A percentile compares a stretch with the other conserved stretches of the same genome.
Evolutionary conservation across 2,329 filamentous ascomycete species (phyloP).

Genomic region (Tolypocladium nubicola): DNA sequence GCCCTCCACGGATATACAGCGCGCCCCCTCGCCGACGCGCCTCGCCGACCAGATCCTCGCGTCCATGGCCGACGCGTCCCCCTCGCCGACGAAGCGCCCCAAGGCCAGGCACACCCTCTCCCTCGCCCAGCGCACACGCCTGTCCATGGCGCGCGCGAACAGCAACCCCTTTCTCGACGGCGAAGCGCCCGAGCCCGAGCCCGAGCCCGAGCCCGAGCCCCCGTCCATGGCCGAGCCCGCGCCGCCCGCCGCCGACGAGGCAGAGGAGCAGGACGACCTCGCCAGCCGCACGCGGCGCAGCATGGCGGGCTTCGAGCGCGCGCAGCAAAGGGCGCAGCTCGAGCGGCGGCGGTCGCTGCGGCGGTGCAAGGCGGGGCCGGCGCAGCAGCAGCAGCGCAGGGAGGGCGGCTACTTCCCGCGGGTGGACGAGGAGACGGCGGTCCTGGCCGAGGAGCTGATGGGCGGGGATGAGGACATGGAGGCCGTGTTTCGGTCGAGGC

Average conservation of each 20-base stretch:
- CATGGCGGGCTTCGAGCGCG: constrained; percentile 52
- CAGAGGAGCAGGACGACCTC: constrained; percentile 36
- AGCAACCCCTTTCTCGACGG: constrained; percentile 26
- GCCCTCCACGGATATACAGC: not conserved
- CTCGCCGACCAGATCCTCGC: constrained; percentile 46
- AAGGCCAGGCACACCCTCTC: constrained; percentile 47
- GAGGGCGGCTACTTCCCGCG: constrained; percentile 37
- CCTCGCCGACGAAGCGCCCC: constrained; percentile 41
- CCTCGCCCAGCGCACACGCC: constrained; percentile 67
- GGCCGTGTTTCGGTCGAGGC: constrained; percentile 75
- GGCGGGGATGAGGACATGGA: constrained; percentile 59
- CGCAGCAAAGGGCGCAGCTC: constrained; percentile 48
- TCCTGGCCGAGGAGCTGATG: constrained; percentile 60
- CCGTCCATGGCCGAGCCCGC: not conserved
- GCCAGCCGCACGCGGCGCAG: constrained; percentile 47
- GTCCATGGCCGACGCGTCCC: constrained; percentile 43
- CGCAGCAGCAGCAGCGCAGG: constrained; percentile 19
- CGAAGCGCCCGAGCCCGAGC: constrained; percentile 13
- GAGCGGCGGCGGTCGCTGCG: constrained; percentile 42
- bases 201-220: constrained; percentile 7
- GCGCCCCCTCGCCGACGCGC: constrained; percentile 28
- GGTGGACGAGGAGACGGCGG: constrained; percentile 34
- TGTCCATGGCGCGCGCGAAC: constrained; percentile 63
- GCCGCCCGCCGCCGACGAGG: not conserved
- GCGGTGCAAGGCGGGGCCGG: constrained; percentile 26